phyloP scores from a whole-genome alignment of 805 yeast species.

The Candida sphagnicola region DNA sequence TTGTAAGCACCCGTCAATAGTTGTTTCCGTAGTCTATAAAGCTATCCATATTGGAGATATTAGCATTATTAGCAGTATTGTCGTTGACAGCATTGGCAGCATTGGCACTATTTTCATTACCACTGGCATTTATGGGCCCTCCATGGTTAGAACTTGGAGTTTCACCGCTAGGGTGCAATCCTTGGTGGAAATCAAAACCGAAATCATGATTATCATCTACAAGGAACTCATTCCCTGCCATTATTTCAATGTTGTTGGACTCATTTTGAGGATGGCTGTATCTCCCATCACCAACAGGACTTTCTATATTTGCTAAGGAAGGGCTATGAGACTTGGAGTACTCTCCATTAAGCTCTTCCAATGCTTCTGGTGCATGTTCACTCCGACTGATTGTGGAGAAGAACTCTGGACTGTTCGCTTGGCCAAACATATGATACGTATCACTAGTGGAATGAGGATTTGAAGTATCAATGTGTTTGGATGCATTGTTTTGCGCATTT shows the following conservation, averaged over 20 bases:
- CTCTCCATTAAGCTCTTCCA: neutral
- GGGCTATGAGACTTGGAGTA: neutral
- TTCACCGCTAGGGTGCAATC: neutral
- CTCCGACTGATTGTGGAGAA: neutral
- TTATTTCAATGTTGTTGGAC: neutral
- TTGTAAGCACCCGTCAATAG: slow-evolving; percentile 1
- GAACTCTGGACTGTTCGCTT: slow-evolving; percentile 2
- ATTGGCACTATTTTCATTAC: neutral
- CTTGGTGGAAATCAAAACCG: slow-evolving; percentile 2
- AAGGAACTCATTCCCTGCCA: slow-evolving; percentile 1
- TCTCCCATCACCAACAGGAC: neutral
- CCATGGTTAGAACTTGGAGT: neutral
- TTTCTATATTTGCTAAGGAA: neutral
- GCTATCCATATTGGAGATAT: slow-evolving; percentile 6
- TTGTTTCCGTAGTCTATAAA: slow-evolving; percentile 9
- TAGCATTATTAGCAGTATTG: neutral
- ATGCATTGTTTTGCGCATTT: too few relatives aligned
- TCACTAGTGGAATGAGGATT: neutral
- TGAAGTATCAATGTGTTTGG: too few relatives aligned
- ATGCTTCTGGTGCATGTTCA: neutral
- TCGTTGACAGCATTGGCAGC: neutral
- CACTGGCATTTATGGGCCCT: neutral
- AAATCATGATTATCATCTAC: slow-evolving; percentile 1
- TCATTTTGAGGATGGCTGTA: neutral
- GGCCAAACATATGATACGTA: slow-evolving; percentile 5